Base-by-base conservation (phyloP, 306 rosid genomes). In the Medicago lupulina region DNA sequence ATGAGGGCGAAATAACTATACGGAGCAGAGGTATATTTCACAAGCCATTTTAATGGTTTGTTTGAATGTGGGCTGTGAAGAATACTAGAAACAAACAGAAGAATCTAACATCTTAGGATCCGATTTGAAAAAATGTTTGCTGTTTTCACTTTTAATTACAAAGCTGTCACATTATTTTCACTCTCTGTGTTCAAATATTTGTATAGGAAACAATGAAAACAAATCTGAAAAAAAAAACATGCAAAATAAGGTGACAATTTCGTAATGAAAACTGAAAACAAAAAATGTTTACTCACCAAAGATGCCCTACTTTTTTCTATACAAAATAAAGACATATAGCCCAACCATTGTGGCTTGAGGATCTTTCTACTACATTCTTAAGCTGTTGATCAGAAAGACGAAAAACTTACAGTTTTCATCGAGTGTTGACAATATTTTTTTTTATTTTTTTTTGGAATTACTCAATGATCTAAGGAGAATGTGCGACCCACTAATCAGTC, bases 301-400 rank as follows among this genome's bases (percentile, higher is more conserved):
- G 13, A 54, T 54, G 25, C 8, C 58, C 73, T 47, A 67, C 36
- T 28, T 77, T 12, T 77, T 77, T 46, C 75, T 49, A 71, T 21
- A 16, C 14, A 39, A 12, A 23, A 58, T 19, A 41, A 4, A 38
- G 28, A 17, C 49, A 64, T 65, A 41, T 71, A 64, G 51, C 28
- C 7, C 70, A 58, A 46, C 65, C 44, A 25, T 21, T 34, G 74
- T 66, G 63, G 5, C 41, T 16, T 66, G 43, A 16, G 15, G 21
- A 18, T 17, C 54, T 53, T 43, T 46, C 41, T 62, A 57, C 46
- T 79, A 1, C 69, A 44, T 77, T 77, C 63, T 58, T 77, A 46
- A 69, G 62, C 49, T 55, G 47, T 66, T 28, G 21, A 44, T 14
- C 59, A 62, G 25, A 18, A 38, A 28, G 44, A 17, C 36, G 18